Evolutionary conservation across 225 moss, liverwort and hornwort species (phyloP).

Genomic region (Thuidium tamariscinum): DNA sequence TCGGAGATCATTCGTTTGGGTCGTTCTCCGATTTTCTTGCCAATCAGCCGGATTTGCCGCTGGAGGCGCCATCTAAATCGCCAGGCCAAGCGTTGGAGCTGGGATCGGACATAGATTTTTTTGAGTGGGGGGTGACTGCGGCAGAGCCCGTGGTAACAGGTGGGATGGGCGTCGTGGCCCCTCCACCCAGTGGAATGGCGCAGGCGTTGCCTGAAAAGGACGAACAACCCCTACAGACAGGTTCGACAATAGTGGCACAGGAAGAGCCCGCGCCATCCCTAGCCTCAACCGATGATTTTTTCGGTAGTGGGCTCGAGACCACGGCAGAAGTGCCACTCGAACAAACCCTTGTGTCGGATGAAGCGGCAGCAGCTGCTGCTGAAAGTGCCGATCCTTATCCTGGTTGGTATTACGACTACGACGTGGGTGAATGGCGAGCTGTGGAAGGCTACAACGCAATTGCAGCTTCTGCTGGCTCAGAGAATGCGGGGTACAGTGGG

Average conservation of each 20-base stretch:
- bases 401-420: slow-evolving; percentile 86
- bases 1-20: slow-evolving; percentile 64
- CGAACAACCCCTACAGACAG: neutral
- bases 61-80: neutral
- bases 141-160: neutral
- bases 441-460: slow-evolving; percentile 9
- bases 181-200: neutral
- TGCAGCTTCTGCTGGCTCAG: neutral
- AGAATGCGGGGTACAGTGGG: neutral
- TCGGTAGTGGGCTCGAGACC: neutral
- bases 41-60: slow-evolving; percentile 25
- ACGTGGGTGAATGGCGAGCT: slow-evolving; percentile 56
- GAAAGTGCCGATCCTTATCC: slow-evolving; percentile 50
- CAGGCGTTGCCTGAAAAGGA: slow-evolving; percentile 2
- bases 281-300: neutral
- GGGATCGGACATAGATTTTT: slow-evolving; percentile 49
- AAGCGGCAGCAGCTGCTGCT: neutral
- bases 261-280: neutral
- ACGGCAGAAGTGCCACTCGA: neutral
- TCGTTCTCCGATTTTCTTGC: slow-evolving; percentile 88
- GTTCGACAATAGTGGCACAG: neutral
- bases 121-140: slow-evolving; percentile 14
- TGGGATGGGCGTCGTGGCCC: neutral
- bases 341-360: neutral
- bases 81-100: neutral